Evolutionary conservation across 768 basidiomycete genomes (phyloP), one percentile per base, ranked within the genome.

Genomic region (Boletus huronensis): DNA sequence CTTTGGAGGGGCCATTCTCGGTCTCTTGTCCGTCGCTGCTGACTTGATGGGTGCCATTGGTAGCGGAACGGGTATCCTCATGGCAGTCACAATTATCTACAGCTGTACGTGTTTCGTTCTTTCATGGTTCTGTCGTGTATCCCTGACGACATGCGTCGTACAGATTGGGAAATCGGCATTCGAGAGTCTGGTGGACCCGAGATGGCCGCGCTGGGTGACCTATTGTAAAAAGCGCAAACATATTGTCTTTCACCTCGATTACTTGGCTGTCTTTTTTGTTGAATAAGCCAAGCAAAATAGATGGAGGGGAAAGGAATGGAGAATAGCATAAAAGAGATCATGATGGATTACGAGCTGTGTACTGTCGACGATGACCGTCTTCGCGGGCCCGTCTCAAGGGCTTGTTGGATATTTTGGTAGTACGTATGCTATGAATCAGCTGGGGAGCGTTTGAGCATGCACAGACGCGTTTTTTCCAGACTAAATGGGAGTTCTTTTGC

Each of bases 61-160:
- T 11, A 93, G 90, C 64, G 94, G 94, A 44, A 95, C 92, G 6
- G 92, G 93, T 80, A 97, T 97, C 67, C 78, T 98, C 60, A 95
- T 98, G 93, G 94, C 93, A 31, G 93, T 96, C 48, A 97, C 96
- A 23, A 98, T 94, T 68, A 97, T 98, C 72, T 97, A 97, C 72
- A 88, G 91, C 72, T 93, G 60, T 58, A 39, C 48, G 56, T 50
- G 28, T 48, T 43, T 54, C 31, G 3, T 26, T 54, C 11, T 52
- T 6, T 36, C 16, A 2, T 21, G 5, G 40, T 35, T 50, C 11
- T 36, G 42, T 54, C 17, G 32, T 35, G 14, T 29, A 35, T 11
- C 7, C 8, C 14, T 53, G 26, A 55, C n/a, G 9, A 16, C 10
- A 5, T 38, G 16, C 17, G 13, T 23, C 26, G 23, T 45, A 8